phyloP scores from a whole-genome alignment of 345 rosid species.

The Firmiana major region DNA sequence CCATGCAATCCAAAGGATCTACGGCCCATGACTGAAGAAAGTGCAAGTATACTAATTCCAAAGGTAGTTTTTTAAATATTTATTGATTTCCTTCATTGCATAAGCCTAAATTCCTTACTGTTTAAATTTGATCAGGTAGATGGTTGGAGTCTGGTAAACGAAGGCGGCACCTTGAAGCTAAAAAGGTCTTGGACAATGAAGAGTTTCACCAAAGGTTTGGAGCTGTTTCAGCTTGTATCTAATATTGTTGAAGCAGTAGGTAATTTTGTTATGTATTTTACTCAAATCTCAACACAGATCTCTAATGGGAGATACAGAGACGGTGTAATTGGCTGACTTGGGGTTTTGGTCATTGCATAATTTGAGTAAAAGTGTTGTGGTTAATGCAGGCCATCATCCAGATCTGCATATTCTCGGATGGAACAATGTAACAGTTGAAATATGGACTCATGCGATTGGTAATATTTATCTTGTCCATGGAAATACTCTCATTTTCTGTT shows the following conservation, averaged over 20 bases:
- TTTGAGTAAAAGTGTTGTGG: constrained; percentile 10
- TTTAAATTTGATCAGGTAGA: constrained; percentile 41
- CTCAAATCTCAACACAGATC: not conserved
- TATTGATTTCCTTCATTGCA: not conserved
- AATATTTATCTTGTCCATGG: constrained; percentile 17
- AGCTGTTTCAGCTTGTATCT: constrained; percentile 66
- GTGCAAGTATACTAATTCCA: constrained; percentile 50
- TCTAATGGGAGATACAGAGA: not conserved
- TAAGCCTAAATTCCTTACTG: not conserved
- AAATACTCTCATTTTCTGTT: not conserved
- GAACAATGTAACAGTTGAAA: constrained; percentile 87
- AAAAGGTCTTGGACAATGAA: constrained; percentile 61
- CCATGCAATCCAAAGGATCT: constrained; percentile 81
- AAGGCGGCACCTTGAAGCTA: constrained; percentile 65
- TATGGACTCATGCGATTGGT: constrained; percentile 96
- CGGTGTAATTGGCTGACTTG: not conserved
- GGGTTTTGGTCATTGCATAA: not conserved
- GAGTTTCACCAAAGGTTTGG: constrained; percentile 83
- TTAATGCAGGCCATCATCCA: constrained; percentile 88
- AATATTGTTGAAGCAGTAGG: constrained; percentile 93
- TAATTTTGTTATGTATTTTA: constrained; percentile 15
- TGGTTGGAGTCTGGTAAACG: constrained; percentile 79
- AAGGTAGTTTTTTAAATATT: constrained; percentile 40
- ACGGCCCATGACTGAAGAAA: constrained; percentile 73
- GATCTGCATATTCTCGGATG: constrained; percentile 97